Base-by-base conservation (phyloP, 2,329 filamentous ascomycete species). In the Atkinsonella hypoxylon region DNA sequence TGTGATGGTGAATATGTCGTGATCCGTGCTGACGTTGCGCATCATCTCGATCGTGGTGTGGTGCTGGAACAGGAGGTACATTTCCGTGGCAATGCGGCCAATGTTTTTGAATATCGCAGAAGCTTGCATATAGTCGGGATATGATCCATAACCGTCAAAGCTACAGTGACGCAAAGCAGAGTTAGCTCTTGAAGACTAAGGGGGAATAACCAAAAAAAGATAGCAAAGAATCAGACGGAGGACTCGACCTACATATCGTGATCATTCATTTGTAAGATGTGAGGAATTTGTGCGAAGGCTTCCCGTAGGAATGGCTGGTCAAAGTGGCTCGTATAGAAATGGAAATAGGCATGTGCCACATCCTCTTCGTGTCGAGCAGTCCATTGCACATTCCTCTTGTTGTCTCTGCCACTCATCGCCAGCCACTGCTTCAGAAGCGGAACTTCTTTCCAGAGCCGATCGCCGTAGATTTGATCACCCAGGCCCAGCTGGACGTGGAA, bases 101-200 rank as follows among this genome's bases (percentile, higher is more conserved):
- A 97, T 95, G 63, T 97, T 97, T 70, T 95, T 96, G 75, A 98
- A 97, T 71, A 97, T 89, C 56, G 95, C 85, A 17, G 89, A 96
- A 57, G 87, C 87, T 64, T 98, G 93, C 91, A 98, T 97, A 64
- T 97, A 94, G 55, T 95, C 89, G 0, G 93, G 93, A 61, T 97
- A 98, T 1, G 89, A 95, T 31, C 93, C 93, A 59, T 93, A 98
- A 26, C 93, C 93, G 62, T 98, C 93, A 59, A 98, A 98, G 52
- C 89, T 95, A 31, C 20, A 13, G 15, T 1, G 15, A 13, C n/a
- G 31, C 10, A 22, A 43, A 12, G 41, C n/a, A 18, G 20, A 11
- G 18, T 7, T 48, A 40, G 38, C 20, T 10, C 9, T 22, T 13
- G 18, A 15, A 15, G 1, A 36, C 11, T 18, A 9, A 4, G 12